Evolutionary conservation across 1,139 yeast genomes (phyloP).

Genomic region (Kodamaea derodonti): DNA sequence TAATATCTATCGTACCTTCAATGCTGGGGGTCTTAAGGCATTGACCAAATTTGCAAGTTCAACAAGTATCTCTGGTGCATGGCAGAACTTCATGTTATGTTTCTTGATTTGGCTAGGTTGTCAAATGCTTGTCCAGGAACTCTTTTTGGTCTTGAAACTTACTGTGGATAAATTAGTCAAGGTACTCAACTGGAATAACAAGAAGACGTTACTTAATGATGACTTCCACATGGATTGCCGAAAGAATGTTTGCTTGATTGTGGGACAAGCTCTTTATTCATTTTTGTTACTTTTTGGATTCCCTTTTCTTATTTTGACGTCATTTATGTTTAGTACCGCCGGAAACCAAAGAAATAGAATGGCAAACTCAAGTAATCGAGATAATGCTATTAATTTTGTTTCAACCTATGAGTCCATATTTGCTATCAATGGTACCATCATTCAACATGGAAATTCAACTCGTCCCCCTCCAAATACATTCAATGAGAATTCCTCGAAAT

Average conservation of each 20-base stretch:
- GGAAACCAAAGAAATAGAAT: slow-evolving; percentile 12
- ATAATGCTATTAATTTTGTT: slow-evolving; percentile 24
- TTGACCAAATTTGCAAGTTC: slow-evolving; percentile 28
- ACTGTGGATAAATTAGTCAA: slow-evolving; percentile 12
- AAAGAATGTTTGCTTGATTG: slow-evolving; percentile 23
- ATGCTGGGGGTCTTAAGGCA: slow-evolving; percentile 29
- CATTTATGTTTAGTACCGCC: slow-evolving; percentile 32
- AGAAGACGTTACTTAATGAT: slow-evolving; percentile 8
- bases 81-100: slow-evolving; percentile 44
- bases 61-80: slow-evolving; percentile 23
- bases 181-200: slow-evolving; percentile 6
- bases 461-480: not conserved
- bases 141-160: slow-evolving; percentile 18
- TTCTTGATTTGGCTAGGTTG: slow-evolving; percentile 27
- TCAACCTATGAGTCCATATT: slow-evolving; percentile 26
- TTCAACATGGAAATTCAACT: not conserved
- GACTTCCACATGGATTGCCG: slow-evolving; percentile 11
- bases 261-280: slow-evolving; percentile 33
- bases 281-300: slow-evolving; percentile 37
- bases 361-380: slow-evolving; percentile 16
- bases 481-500: not conserved
- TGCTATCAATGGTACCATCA: not conserved
- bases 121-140: slow-evolving; percentile 21
- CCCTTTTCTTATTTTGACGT: slow-evolving; percentile 44
- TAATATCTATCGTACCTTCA: slow-evolving; percentile 33